Conservation (phyloP, 345 rosid species). For the Microthlaspi erraticum region DNA sequence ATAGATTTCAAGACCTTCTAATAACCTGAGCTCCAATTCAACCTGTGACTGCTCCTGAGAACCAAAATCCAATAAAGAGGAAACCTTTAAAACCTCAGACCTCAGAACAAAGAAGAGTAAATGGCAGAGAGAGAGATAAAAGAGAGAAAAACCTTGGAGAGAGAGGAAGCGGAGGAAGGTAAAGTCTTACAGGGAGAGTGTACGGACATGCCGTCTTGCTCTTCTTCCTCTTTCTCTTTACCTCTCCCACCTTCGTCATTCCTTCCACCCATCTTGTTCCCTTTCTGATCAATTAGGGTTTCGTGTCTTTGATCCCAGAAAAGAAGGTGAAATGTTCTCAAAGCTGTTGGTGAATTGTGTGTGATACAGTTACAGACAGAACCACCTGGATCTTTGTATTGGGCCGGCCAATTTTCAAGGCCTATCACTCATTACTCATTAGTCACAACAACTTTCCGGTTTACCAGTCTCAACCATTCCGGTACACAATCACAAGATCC, state of each 20-base stretch:
- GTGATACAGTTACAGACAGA: neutral
- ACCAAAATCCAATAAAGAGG: conserved; percentile 15
- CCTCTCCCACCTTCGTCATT: conserved; percentile 47
- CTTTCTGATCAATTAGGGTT: conserved; percentile 36
- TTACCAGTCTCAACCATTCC: conserved; percentile 2
- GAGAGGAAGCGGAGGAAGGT: conserved; percentile 95
- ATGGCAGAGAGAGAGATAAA: conserved; percentile 19
- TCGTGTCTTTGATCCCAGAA: conserved; percentile 30
- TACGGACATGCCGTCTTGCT: conserved; percentile 91
- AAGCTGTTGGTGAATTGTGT: conserved; percentile 3
- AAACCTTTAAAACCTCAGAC: neutral
- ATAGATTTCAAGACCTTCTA: conserved; percentile 92
- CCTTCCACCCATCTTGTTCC: conserved; percentile 30
- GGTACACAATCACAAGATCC: neutral
- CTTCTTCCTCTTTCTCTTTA: conserved; percentile 69
- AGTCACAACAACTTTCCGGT: neutral
- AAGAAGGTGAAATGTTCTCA: neutral
- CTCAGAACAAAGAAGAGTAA: neutral
- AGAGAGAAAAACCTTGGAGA: conserved; percentile 65
- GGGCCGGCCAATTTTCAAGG: conserved; percentile 25
- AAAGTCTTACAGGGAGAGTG: conserved; percentile 97
- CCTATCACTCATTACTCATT: neutral
- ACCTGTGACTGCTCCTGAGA: conserved; percentile 89
- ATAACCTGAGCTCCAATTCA: conserved; percentile 87
- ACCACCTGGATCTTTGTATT: neutral